Evolutionary conservation across 345 rosid species (phyloP), one percentile per base, ranked within the genome.

Genomic region (Gossypium thurberi): DNA sequence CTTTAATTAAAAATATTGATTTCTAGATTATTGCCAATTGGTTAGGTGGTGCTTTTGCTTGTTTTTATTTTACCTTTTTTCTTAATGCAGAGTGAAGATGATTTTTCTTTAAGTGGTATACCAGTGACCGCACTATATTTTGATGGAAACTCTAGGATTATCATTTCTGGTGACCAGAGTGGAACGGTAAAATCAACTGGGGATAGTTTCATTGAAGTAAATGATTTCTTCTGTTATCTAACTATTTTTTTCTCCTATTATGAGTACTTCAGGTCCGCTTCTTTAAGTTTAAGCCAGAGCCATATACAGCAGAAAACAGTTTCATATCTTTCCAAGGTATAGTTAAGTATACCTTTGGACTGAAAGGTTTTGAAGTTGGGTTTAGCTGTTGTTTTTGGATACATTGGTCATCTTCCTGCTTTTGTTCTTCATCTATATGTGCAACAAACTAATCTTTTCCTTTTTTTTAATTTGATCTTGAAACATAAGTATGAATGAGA

Each of bases 81-180:
- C 51, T 59, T 70, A 25, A 58, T 81, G 84, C 91, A 94, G 97
- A 82, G 80, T 78, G 97, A 89, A 81, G 92, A 85, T 65, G 90
- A 89, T 75, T 69, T 66, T 69, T 83, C 97, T 75, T 74, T 80
- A 74, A 88, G 93, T 47, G 91, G 95, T 68, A 69, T 76, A 42
- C 81, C 97, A 10, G 48, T 92, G 65, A 88, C 97, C 10, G 85
- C 93, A 56, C 81, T 92, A 67, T 78, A 79, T 81, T 92, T 84
- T 76, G 93, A 89, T 76, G 81, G 81, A 20, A 77, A 78, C 75
- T 52, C 87, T 52, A 85, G 81, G 66, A 72, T 87, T 73, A 94
- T 94, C 80, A 80, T 85, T 67, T 86, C 96, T 48, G 97, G 98
- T 67, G 97, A 94, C 82, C 87, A 89, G 52, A 84, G 69, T 77